A percentile compares a stretch with the other conserved stretches of the same genome.
Evolutionary conservation across 2,329 filamentous ascomycete species (phyloP).

Genomic region (Orbilia ellipsospora): DNA sequence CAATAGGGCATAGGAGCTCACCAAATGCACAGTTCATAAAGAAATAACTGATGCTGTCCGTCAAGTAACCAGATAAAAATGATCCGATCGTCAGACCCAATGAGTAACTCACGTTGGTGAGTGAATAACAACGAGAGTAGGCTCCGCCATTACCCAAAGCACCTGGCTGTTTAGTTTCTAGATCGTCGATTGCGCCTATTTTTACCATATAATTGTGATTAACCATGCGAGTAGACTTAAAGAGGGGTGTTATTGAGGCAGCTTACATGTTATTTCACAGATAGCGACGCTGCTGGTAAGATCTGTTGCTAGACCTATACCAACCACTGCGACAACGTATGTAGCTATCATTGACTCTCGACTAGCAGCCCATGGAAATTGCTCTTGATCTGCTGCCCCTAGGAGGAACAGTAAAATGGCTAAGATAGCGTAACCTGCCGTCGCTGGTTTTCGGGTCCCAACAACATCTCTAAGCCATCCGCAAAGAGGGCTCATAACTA

Average conservation of each 20-base stretch:
- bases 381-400: slow-evolving; percentile 59
- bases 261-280: slow-evolving; percentile 60
- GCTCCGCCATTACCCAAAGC: slow-evolving; percentile 60
- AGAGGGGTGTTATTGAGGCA: background rate
- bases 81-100: slow-evolving; percentile 58
- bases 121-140: slow-evolving; percentile 58
- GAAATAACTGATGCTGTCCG: slow-evolving; percentile 18
- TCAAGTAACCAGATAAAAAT: slow-evolving; percentile 20
- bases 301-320: slow-evolving; percentile 58
- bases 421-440: slow-evolving; percentile 58
- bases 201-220: background rate
- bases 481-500: slow-evolving; percentile 48
- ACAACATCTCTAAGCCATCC: slow-evolving; percentile 57
- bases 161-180: slow-evolving; percentile 56
- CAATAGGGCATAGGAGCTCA: background rate
- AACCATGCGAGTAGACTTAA: background rate
- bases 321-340: slow-evolving; percentile 56
- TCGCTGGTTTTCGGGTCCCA: slow-evolving; percentile 49
- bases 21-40: slow-evolving; percentile 12
- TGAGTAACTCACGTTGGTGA: slow-evolving; percentile 59
- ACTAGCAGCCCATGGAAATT: slow-evolving; percentile 58
- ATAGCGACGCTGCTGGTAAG: slow-evolving; percentile 59
- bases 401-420: slow-evolving; percentile 59
- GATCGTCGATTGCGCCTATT: slow-evolving; percentile 45
- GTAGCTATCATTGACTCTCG: slow-evolving; percentile 56